phyloP scores from a whole-genome alignment of 169 alveolate genomes.

The Eimeria zaria region DNA sequence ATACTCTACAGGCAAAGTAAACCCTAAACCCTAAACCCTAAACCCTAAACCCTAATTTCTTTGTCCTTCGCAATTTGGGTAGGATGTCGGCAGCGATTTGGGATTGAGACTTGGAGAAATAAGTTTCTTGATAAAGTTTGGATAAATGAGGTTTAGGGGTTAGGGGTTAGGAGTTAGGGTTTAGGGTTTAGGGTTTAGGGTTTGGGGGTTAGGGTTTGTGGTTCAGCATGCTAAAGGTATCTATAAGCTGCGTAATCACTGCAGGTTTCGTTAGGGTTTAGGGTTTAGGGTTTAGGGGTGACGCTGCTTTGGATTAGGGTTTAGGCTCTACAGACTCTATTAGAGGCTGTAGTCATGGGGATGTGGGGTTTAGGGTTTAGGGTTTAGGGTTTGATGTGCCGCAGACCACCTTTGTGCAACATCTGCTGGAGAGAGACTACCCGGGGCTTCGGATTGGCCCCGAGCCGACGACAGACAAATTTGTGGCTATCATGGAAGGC shows the following conservation, averaged over 20 bases:
- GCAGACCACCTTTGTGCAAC: slow-evolving; percentile 89
- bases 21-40: not conserved
- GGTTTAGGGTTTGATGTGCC: slow-evolving; percentile 39
- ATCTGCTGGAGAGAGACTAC: slow-evolving; percentile 88
- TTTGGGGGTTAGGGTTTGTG: no score
- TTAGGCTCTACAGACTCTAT: slow-evolving; percentile 48
- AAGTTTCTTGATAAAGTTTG: slow-evolving; percentile 17
- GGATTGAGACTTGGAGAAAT: no score
- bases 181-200: not conserved
- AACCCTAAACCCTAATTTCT: not conserved
- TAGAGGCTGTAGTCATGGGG: not conserved
- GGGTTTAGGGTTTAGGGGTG: slow-evolving; percentile 16
- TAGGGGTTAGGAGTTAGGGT: not conserved
- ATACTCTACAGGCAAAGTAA: slow-evolving; percentile 86
- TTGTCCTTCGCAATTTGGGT: no score
- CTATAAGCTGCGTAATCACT: no score
- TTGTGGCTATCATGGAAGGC: slow-evolving; percentile 90
- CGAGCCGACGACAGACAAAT: slow-evolving; percentile 93
- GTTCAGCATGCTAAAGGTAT: not conserved
- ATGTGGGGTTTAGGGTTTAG: slow-evolving; percentile 75
- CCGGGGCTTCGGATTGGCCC: slow-evolving; percentile 92
- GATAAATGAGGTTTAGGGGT: not conserved
- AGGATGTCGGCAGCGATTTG: no score
- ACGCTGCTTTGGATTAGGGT: not conserved
- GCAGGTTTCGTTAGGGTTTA: not conserved